phyloP scores from a whole-genome alignment of 2,329 filamentous ascomycete species.

The Scleromitrula shiraiana region DNA sequence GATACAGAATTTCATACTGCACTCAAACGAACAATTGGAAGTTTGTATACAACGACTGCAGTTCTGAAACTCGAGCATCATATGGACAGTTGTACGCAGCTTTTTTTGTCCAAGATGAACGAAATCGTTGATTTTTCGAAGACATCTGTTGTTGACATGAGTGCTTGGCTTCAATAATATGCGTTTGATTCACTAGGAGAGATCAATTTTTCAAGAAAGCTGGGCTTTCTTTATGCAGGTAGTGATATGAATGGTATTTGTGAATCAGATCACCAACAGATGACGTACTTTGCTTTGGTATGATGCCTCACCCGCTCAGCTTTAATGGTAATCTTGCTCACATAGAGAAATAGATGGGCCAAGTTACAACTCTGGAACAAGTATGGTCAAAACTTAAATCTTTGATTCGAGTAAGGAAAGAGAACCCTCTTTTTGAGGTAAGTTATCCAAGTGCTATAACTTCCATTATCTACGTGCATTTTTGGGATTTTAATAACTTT shows the following conservation, averaged over 20 bases:
- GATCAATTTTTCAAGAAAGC: neutral
- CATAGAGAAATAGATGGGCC: neutral
- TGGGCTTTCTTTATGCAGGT: neutral
- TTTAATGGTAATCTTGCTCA: no score
- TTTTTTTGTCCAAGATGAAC: neutral
- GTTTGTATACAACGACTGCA: neutral
- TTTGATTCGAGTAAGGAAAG: no score
- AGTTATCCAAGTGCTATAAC: no score
- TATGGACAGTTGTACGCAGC: neutral
- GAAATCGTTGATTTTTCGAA: neutral
- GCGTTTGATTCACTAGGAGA: constrained; percentile 6
- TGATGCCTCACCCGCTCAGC: no score
- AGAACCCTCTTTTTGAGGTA: no score
- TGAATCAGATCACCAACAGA: neutral
- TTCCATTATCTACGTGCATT: no score
- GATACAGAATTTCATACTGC: neutral
- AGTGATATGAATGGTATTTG: neutral
- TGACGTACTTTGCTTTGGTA: neutral
- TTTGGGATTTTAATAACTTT: no score
- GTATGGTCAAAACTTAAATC: no score
- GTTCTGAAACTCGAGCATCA: neutral
- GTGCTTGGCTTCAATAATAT: constrained; percentile 3
- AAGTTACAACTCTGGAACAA: neutral
- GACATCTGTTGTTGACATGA: neutral
- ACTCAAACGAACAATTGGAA: neutral